Evolutionary conservation across 768 basidiomycete genomes (phyloP).

Genomic region (Kwoniella pini): DNA sequence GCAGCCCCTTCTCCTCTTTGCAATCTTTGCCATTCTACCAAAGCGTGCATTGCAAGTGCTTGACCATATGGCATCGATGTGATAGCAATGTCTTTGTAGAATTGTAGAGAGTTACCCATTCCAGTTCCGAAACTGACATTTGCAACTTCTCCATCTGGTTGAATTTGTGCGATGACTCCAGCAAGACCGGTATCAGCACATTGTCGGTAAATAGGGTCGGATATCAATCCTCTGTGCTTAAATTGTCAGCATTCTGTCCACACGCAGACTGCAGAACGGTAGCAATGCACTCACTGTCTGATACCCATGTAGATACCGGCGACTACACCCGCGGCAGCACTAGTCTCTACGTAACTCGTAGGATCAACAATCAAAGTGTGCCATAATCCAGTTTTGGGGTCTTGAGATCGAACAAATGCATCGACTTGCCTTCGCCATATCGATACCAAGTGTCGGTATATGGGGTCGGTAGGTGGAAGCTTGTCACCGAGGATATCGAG

Average conservation of each 20-base stretch:
- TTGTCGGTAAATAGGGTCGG: slow-evolving; percentile 12
- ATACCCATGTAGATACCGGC: slow-evolving; percentile 44
- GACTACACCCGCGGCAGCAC: slow-evolving; percentile 45
- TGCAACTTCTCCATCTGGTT: slow-evolving; percentile 59
- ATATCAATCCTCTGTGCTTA: not conserved
- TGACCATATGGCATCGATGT: slow-evolving; percentile 66
- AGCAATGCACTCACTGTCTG: slow-evolving; percentile 20
- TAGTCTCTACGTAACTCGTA: slow-evolving; percentile 60
- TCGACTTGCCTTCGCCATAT: slow-evolving; percentile 60
- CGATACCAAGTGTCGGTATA: slow-evolving; percentile 57
- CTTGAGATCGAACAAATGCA: slow-evolving; percentile 59
- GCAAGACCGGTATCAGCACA: slow-evolving; percentile 14
- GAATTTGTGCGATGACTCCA: slow-evolving; percentile 58
- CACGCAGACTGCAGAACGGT: not conserved
- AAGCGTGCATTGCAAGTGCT: slow-evolving; percentile 60
- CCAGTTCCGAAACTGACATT: slow-evolving; percentile 63
- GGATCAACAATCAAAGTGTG: slow-evolving; percentile 62
- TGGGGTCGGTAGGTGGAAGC: slow-evolving; percentile 57
- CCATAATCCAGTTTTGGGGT: slow-evolving; percentile 60
- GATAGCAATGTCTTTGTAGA: slow-evolving; percentile 61
- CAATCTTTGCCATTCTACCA: slow-evolving; percentile 57
- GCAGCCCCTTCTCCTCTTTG: slow-evolving; percentile 21
- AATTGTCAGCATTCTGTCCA: not conserved
- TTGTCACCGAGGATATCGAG: slow-evolving; percentile 54
- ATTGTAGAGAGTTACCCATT: slow-evolving; percentile 60